These are phyloP conservation scores for Pascua guehoae DNA, from an alignment of 1,284 basidiomycete species.

Conservation along the genomic window DNA sequence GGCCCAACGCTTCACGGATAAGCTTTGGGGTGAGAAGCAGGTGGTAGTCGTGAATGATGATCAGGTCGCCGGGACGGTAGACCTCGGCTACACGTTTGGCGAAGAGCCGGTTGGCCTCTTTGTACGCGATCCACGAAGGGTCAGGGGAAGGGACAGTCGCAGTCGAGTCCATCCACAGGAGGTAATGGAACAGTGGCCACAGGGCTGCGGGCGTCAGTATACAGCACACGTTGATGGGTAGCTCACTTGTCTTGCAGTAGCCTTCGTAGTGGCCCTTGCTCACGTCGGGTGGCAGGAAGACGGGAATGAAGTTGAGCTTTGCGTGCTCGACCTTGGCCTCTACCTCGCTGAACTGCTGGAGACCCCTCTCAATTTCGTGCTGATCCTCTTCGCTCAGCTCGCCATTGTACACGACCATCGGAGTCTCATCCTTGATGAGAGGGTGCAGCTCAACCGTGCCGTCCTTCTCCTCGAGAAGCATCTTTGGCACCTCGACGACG, in stretches of 20 bases:
- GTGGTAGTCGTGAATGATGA: slow-evolving; percentile 92
- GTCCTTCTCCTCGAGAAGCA: slow-evolving; percentile 14
- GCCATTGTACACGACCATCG: slow-evolving; percentile 53
- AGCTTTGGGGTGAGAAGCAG: slow-evolving; percentile 84
- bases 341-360: slow-evolving; percentile 61
- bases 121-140: slow-evolving; percentile 76
- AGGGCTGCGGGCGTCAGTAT: slow-evolving; percentile 58
- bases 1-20: slow-evolving; percentile 71
- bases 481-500: slow-evolving; percentile 6
- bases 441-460: slow-evolving; percentile 22
- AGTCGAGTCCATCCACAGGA: slow-evolving; percentile 87
- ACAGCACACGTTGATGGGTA: slow-evolving; percentile 18
- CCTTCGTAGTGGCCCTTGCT: slow-evolving; percentile 94
- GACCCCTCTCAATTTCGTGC: slow-evolving; percentile 59
- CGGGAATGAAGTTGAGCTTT: slow-evolving; percentile 72
- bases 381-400: slow-evolving; percentile 61
- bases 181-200: slow-evolving; percentile 98
- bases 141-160: slow-evolving; percentile 58
- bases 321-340: slow-evolving; percentile 55
- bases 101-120: slow-evolving; percentile 80
- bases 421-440: slow-evolving; percentile 21
- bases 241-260: slow-evolving; percentile 92
- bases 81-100: slow-evolving; percentile 70
- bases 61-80: slow-evolving; percentile 82
- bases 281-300: slow-evolving; percentile 86